Percentiles rank a stretch among this genome's conserved stretches.
Conservation (phyloP, 2,329 filamentous ascomycete species). For the Arthrobotrys iridis region DNA sequence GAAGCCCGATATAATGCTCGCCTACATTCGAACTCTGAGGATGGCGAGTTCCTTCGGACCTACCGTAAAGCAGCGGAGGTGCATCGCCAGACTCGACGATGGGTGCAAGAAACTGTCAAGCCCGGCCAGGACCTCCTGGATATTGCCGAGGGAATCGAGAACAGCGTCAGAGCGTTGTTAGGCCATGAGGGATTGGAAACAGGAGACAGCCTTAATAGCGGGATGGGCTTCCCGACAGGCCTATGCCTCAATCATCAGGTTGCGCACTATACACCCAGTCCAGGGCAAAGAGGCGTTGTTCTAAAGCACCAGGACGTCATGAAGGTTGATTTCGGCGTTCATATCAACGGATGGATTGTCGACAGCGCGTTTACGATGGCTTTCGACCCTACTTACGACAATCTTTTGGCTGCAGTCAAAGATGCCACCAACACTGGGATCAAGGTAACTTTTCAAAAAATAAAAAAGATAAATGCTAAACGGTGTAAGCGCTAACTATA, state of each 20-base stretch:
- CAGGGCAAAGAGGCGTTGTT: slow-evolving; percentile 77
- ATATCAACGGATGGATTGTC: slow-evolving; percentile 76
- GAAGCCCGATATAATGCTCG: slow-evolving; percentile 81
- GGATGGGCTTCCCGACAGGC: slow-evolving; percentile 85
- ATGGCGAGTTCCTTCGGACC: slow-evolving; percentile 80
- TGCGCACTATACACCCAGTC: slow-evolving; percentile 87
- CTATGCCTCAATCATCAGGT: slow-evolving; percentile 85
- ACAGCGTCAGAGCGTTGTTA: slow-evolving; percentile 80
- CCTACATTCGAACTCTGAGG: slow-evolving; percentile 73
- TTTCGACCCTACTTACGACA: slow-evolving; percentile 75
- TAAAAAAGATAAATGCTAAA: too few relatives aligned
- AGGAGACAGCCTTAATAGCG: slow-evolving; percentile 79
- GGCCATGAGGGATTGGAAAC: slow-evolving; percentile 78
- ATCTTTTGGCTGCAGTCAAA: slow-evolving; percentile 73
- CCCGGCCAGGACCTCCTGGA: slow-evolving; percentile 76
- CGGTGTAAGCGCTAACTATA: neutral
- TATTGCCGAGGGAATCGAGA: slow-evolving; percentile 83
- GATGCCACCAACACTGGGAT: slow-evolving; percentile 81
- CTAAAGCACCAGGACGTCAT: slow-evolving; percentile 74
- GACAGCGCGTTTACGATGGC: slow-evolving; percentile 77
- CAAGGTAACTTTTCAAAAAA: slow-evolving; percentile 64
- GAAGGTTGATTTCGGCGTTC: slow-evolving; percentile 77
- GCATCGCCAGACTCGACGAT: slow-evolving; percentile 84
- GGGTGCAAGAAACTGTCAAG: slow-evolving; percentile 80
- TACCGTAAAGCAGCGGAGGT: slow-evolving; percentile 85